Evolutionary conservation across 768 basidiomycete species (phyloP), one percentile per base, ranked within the genome.

Genomic region (Kwoniella europaea): DNA sequence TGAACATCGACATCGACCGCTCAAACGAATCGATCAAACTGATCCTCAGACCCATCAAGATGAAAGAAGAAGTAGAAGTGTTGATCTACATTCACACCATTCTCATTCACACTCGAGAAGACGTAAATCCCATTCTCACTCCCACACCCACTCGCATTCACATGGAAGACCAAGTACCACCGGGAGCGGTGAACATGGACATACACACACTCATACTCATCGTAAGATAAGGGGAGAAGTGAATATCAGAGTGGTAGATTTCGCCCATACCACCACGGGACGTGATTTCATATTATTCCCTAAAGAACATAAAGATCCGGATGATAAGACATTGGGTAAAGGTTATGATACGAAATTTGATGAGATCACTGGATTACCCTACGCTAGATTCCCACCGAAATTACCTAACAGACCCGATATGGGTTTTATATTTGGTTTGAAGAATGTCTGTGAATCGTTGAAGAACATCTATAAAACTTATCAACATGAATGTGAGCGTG

Each of bases 181-280:
- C 5, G 35, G 35, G 35, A 35, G 35, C 35, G 35, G 20, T 71
- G 65, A 13, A 13, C 60, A 41, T 20, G 60, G 6, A 10, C 63
- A 66, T 16, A 0, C 63, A 54, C 43, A 70, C 73, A 54, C 59
- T 42, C 53, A n/a, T 67, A 60, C 42, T 56, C 55, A 71, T 20
- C 70, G 63, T 0, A 89, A 90, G 68, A 91, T 90, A 80, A 86
- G 92, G 24, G 97, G 97, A 42, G 96, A 97, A 82, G 88, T 98
- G 70, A 93, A 92, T 80, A 92, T 99, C 72, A 93, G 95, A 44
- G 90, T 99, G 63, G 97, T 99, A 66, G 97, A 99, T 84, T 99
- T 99, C 85, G 97, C 96, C 13, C 96, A 98, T 81, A 98, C 97
- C 63, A 98, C 94, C 10, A 98, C 95, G 1, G 97, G 97, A 13